Percentiles rank a stretch among this genome's conserved stretches.
Conservation (phyloP, 2,329 filamentous ascomycete species). For the Aspergillus ibericus region DNA sequence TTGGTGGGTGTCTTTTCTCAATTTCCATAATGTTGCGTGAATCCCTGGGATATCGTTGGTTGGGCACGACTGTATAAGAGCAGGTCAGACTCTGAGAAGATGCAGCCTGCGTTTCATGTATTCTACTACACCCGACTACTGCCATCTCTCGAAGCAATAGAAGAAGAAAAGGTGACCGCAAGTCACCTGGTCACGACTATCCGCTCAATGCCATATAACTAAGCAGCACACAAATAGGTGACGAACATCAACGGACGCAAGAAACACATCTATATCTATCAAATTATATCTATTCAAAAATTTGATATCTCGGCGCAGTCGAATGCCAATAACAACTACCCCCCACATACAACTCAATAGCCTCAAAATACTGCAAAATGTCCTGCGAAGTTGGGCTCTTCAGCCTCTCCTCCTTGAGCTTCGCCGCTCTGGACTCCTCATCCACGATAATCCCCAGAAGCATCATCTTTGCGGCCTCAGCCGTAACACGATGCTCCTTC, state of each 20-base stretch:
- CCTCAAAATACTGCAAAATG: slow-evolving; percentile 2
- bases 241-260: no score
- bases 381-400: background rate
- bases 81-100: slow-evolving; percentile 4
- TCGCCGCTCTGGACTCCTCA: slow-evolving; percentile 10
- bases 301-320: background rate
- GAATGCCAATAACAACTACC: slow-evolving; percentile 8
- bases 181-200: no score
- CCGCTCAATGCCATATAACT: no score
- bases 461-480: slow-evolving; percentile 3
- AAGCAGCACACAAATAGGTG: no score
- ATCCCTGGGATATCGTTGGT: slow-evolving; percentile 18
- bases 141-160: background rate
- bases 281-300: no score
- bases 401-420: slow-evolving; percentile 4
- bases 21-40: slow-evolving; percentile 11
- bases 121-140: slow-evolving; percentile 16
- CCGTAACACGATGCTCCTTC: slow-evolving; percentile 2
- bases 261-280: no score
- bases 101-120: slow-evolving; percentile 16
- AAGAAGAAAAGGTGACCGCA: background rate
- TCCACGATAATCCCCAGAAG: slow-evolving; percentile 13
- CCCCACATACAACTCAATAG: slow-evolving; percentile 5
- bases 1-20: slow-evolving; percentile 24
- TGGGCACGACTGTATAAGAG: slow-evolving; percentile 14